phyloP scores from a whole-genome alignment of 257 asterid genomes.

The Orobanche coerulescens region DNA sequence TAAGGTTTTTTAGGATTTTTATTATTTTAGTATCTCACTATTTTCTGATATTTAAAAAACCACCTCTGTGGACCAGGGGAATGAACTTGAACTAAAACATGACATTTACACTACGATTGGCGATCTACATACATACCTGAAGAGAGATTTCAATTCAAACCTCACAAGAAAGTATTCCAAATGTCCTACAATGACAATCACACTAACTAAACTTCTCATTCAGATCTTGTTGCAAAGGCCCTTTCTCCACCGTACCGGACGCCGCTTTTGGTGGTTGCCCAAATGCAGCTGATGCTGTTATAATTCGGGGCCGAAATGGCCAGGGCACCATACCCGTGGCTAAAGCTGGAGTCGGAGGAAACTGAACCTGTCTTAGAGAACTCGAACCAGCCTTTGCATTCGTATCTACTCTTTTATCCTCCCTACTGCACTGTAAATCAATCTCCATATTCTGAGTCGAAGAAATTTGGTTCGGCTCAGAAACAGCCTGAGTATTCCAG shows the following conservation, averaged over 20 bases:
- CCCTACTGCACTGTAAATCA: constrained; percentile 34
- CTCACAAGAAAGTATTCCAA: not conserved
- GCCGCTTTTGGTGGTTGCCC: constrained; percentile 28
- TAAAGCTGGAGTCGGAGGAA: constrained; percentile 37
- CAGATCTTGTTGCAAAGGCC: constrained; percentile 24
- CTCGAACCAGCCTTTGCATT: constrained; percentile 28
- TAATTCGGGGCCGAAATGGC: constrained; percentile 41
- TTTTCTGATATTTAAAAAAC: too few relatives aligned
- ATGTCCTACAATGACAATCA: not conserved
- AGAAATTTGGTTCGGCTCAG: constrained; percentile 29
- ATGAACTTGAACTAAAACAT: too few relatives aligned
- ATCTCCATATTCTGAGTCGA: constrained; percentile 44
- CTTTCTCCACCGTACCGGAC: constrained; percentile 30
- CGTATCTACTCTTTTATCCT: constrained; percentile 31
- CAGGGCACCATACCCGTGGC: constrained; percentile 45
- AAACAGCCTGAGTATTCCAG: constrained; percentile 36
- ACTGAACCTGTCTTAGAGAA: constrained; percentile 31
- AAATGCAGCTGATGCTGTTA: constrained; percentile 22
- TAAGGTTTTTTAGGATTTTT: too few relatives aligned
- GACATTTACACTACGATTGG: too few relatives aligned
- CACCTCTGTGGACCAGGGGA: too few relatives aligned
- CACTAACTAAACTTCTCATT: constrained; percentile 28
- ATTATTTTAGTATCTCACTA: too few relatives aligned
- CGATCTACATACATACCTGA: too few relatives aligned
- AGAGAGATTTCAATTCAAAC: too few relatives aligned